Evolutionary conservation across 1,284 basidiomycete species (phyloP), one percentile per base, ranked within the genome.

Genomic region (Ganoderma sp.): DNA sequence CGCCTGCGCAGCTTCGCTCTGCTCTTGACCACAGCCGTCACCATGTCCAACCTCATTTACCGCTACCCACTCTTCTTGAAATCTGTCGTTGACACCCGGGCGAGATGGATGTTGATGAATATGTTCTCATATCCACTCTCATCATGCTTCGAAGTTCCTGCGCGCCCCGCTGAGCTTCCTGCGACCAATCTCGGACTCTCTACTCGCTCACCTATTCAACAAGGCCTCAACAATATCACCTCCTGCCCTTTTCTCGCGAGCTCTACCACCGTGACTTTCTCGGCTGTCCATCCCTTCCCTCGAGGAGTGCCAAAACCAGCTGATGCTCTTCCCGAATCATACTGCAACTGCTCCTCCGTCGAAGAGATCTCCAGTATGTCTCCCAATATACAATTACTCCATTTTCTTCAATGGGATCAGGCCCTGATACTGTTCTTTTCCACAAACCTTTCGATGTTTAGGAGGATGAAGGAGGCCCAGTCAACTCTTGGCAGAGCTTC

Each of bases 251-350:
- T 25, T 42, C 60, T 19, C 61, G 25, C 41, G 14, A 14, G 39
- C 22, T 52, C 48, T 19, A 10, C 42, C 6, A 9, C 10, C 34
- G 8, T 41, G 54, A 61, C 32, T 66, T 45, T 25, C 79, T 28
- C 25, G 0, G 77, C 78, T 48, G 81, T 79, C 76, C 77, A 22
- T 78, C 69, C 28, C 81, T 77, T 17, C 88, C 77, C 1, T 80
- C 74, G 12, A 64, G 54, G 34, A 86, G 74, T 74, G 50, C 50
- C 14, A 14, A 15, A 28, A 2, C 8, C 22, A 3, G 25, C 25
- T 25, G 15, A 14, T 77, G 76, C n/a, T 83, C 58, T 57, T 2
- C 84, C 84, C 48, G 81, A 72, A 43, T 67, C 67, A 0, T 77
- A 75, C 28, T 34, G 42, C 52, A 32, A 56, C 61, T 19, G 45